Evolutionary conservation across 2,329 filamentous ascomycete species (phyloP).

Genomic region (Aspergillus awamori): DNA sequence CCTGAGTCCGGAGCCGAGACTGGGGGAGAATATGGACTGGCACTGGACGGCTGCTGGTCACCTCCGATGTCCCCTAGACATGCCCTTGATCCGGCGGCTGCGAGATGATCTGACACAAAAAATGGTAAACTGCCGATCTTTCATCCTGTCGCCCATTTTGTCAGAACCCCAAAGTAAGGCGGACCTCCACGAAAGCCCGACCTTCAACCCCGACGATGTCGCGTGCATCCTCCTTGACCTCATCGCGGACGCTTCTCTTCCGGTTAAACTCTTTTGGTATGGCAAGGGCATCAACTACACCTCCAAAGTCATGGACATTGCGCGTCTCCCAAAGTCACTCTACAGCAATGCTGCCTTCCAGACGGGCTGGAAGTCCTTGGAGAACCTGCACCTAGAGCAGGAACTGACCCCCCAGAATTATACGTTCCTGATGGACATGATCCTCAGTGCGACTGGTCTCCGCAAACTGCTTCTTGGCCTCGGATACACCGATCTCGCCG

Average conservation of each 20-base stretch:
- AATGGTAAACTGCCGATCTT: constrained; percentile 15
- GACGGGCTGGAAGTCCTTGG: constrained; percentile 7
- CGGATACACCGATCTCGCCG: constrained; percentile 10
- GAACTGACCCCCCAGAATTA: constrained; percentile 16
- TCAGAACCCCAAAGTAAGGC: not conserved
- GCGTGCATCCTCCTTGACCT: constrained; percentile 12
- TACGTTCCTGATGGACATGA: constrained; percentile 14
- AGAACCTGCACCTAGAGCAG: constrained; percentile 18
- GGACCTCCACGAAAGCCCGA: not conserved
- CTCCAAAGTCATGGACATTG: constrained; percentile 12
- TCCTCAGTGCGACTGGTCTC: constrained; percentile 8
- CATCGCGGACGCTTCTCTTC: constrained; percentile 12
- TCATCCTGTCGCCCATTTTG: constrained; percentile 15
- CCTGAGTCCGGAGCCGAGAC: constrained; percentile 15
- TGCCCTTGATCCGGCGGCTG: constrained; percentile 10
- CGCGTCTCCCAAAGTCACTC: constrained; percentile 14
- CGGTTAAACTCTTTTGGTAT: constrained; percentile 18
- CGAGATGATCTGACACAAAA: constrained; percentile 8
- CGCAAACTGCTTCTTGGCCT: constrained; percentile 17
- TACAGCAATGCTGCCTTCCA: constrained; percentile 10
- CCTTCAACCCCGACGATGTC: constrained; percentile 15
- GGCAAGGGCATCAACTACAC: constrained; percentile 16
- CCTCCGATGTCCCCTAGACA: constrained; percentile 6
- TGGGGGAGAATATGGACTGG: constrained; percentile 13
- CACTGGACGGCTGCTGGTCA: constrained; percentile 14